Evolutionary conservation across 768 basidiomycete genomes (phyloP).

Genomic region (Amanita muscaria): DNA sequence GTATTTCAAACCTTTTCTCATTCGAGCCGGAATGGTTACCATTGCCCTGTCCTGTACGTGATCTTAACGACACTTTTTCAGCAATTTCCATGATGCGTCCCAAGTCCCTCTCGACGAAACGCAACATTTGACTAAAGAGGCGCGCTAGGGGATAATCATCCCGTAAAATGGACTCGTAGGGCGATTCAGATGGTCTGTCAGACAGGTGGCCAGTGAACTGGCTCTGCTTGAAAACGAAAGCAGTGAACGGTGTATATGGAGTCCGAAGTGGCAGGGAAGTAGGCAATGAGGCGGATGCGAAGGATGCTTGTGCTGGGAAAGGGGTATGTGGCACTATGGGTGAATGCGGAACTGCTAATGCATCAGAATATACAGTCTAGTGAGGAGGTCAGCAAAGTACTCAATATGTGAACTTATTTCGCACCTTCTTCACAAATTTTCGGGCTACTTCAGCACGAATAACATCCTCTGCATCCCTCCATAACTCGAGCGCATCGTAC

Average conservation of each 20-base stretch:
- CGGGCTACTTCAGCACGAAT: constrained; percentile 63
- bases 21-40: constrained; percentile 7
- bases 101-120: constrained; percentile 72
- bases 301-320: constrained; percentile 34
- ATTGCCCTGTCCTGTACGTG: constrained; percentile 19
- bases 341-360: constrained; percentile 59
- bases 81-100: constrained; percentile 68
- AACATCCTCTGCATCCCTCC: constrained; percentile 86
- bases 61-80: constrained; percentile 53
- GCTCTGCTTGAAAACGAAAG: constrained; percentile 41
- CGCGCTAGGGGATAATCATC: constrained; percentile 62
- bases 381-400: constrained; percentile 6
- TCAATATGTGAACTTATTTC: constrained; percentile 7
- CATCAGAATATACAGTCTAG: constrained; percentile 69
- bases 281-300: constrained; percentile 18
- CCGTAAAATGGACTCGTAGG: constrained; percentile 49
- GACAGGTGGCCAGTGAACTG: constrained; percentile 32
- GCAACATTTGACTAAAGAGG: constrained; percentile 77
- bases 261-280: constrained; percentile 30
- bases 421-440: constrained; percentile 69
- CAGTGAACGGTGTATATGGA: constrained; percentile 45
- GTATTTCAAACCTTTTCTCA: constrained; percentile 61
- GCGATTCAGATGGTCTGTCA: constrained; percentile 18
- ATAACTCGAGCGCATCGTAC: constrained; percentile 72
- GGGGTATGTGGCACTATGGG: constrained; percentile 76